These are phyloP conservation scores for Zymoseptoria crescenta DNA, from an alignment of 2,329 filamentous ascomycete species.

Conservation along the genomic window DNA sequence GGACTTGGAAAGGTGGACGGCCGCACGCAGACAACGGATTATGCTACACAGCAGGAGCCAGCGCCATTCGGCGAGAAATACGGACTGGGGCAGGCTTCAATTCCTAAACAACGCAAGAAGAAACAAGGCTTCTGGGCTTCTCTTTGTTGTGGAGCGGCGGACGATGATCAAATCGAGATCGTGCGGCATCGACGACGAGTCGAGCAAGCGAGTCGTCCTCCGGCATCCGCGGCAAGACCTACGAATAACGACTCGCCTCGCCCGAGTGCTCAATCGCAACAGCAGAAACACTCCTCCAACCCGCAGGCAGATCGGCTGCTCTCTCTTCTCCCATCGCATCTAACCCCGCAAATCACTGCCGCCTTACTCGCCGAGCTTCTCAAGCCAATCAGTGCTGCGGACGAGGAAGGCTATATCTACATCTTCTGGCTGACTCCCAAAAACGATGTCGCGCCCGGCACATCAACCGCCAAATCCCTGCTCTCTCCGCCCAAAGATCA, in stretches of 20 bases:
- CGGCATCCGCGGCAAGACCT: constrained; percentile 8
- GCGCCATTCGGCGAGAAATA: neutral
- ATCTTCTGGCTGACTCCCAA: constrained; percentile 89
- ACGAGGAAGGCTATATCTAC: constrained; percentile 91
- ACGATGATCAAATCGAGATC: constrained; percentile 38
- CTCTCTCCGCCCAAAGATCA: constrained; percentile 20
- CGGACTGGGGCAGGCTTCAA: neutral
- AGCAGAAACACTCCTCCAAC: constrained; percentile 16
- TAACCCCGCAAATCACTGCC: constrained; percentile 62
- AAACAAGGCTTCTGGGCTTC: constrained; percentile 36
- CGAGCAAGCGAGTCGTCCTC: constrained; percentile 9
- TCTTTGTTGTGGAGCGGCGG: constrained; percentile 34
- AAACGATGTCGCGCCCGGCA: constrained; percentile 47
- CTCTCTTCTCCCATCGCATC: constrained; percentile 59
- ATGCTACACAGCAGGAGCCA: neutral
- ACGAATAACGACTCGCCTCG: neutral
- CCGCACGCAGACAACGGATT: neutral
- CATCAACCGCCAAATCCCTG: constrained; percentile 29
- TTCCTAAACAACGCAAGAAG: constrained; percentile 18
- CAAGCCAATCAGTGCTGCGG: constrained; percentile 63
- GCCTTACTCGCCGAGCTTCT: constrained; percentile 66
- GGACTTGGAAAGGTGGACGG: neutral
- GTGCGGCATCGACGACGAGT: constrained; percentile 34
- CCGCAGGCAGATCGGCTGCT: constrained; percentile 39
- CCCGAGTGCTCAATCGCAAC: constrained; percentile 5